These are phyloP conservation scores for Lipomyces yamanashiensis DNA, from an alignment of 805 yeast species.

Conservation along the genomic window DNA sequence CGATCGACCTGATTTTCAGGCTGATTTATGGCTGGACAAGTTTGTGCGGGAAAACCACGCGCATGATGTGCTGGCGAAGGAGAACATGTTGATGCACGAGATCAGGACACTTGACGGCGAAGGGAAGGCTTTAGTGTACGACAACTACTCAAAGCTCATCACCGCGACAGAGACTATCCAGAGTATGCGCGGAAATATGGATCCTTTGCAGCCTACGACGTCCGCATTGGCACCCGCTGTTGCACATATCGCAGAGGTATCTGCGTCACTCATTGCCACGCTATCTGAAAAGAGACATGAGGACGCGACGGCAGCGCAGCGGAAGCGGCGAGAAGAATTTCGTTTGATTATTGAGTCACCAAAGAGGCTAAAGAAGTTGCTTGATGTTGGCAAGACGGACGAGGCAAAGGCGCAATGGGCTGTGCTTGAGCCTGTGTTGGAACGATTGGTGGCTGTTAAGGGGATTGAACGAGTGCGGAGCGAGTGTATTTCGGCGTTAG, in stretches of 20 bases:
- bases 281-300: slow-evolving; percentile 20
- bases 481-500: slow-evolving; percentile 17
- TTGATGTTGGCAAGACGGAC: slow-evolving; percentile 13
- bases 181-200: slow-evolving; percentile 35
- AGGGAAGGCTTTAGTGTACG: slow-evolving; percentile 40
- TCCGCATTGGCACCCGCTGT: slow-evolving; percentile 34
- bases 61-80: slow-evolving; percentile 26
- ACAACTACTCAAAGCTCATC: slow-evolving; percentile 39
- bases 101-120: slow-evolving; percentile 39
- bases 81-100: slow-evolving; percentile 35
- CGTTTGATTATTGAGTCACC: slow-evolving; percentile 24
- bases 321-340: slow-evolving; percentile 4
- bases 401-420: slow-evolving; percentile 28
- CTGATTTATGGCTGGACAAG: slow-evolving; percentile 28
- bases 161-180: slow-evolving; percentile 38
- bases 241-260: slow-evolving; percentile 35
- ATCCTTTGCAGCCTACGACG: slow-evolving; percentile 35
- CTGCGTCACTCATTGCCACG: slow-evolving; percentile 31
- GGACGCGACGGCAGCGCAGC: not conserved
- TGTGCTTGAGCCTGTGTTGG: slow-evolving; percentile 18
- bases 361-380: slow-evolving; percentile 12
- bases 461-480: slow-evolving; percentile 22
- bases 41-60: slow-evolving; percentile 23
- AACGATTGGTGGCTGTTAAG: slow-evolving; percentile 3
- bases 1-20: slow-evolving; percentile 33